Evolutionary conservation across 108 stramenopile species (phyloP).

Genomic region (Nitzschia inconspicua): DNA sequence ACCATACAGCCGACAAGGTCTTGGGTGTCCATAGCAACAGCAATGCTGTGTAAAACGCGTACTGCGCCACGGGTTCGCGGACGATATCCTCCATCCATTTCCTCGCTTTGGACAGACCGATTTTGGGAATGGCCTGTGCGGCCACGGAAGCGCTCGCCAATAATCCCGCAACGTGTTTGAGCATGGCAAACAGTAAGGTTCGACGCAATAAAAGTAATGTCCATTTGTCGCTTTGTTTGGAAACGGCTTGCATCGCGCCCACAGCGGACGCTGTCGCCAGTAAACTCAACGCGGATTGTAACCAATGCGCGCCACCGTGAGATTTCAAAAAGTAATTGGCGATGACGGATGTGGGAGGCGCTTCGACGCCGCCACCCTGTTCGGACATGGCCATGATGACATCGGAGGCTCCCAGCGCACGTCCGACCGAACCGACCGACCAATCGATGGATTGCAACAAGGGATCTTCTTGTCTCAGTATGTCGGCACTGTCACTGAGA

Average conservation of each 20-base stretch:
- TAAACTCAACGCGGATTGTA: slow-evolving; percentile 60
- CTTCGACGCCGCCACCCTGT: slow-evolving; percentile 50
- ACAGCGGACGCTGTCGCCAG: slow-evolving; percentile 45
- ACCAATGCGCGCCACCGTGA: slow-evolving; percentile 74
- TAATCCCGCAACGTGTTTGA: slow-evolving; percentile 70
- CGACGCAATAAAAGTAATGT: slow-evolving; percentile 48
- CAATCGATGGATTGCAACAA: slow-evolving; percentile 30
- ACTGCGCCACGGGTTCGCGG: slow-evolving; percentile 74
- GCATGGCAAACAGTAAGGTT: slow-evolving; percentile 64
- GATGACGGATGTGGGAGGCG: slow-evolving; percentile 51
- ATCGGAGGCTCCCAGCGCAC: slow-evolving; percentile 55
- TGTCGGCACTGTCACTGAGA: slow-evolving; percentile 42
- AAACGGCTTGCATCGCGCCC: slow-evolving; percentile 29
- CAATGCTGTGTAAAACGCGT: slow-evolving; percentile 73
- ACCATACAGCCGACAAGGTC: slow-evolving; percentile 31
- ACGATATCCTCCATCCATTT: slow-evolving; percentile 57
- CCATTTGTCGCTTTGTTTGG: slow-evolving; percentile 12
- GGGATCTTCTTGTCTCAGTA: slow-evolving; percentile 34
- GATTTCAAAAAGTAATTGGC: slow-evolving; percentile 80
- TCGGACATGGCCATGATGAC: slow-evolving; percentile 4
- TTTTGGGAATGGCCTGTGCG: slow-evolving; percentile 58
- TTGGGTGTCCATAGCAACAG: slow-evolving; percentile 66
- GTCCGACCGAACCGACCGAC: slow-evolving; percentile 37
- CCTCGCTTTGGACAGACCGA: slow-evolving; percentile 57
- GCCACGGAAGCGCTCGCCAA: slow-evolving; percentile 53